These are phyloP conservation scores for Didymosphaeria variabile DNA, from an alignment of 2,329 filamentous ascomycete species.

Conservation along the genomic window DNA sequence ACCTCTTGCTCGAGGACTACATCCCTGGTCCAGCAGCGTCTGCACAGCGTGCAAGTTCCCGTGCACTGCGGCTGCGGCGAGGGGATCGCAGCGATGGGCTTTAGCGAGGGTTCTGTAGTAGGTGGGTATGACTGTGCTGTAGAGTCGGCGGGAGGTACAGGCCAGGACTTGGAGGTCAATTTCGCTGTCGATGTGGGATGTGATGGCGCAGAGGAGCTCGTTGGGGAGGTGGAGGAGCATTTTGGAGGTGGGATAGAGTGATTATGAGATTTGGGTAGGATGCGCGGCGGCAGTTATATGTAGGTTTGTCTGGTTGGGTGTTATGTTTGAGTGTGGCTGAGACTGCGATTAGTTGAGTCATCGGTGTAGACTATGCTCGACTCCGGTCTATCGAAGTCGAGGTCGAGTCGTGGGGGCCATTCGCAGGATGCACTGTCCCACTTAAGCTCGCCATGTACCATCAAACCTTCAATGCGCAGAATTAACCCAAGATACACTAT, in stretches of 20 bases:
- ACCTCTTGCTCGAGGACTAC: too few relatives aligned
- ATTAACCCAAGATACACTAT: too few relatives aligned
- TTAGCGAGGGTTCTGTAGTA: not conserved
- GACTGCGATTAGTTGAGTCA: too few relatives aligned
- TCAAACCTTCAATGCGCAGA: too few relatives aligned
- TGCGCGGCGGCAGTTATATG: not conserved
- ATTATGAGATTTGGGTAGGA: not conserved
- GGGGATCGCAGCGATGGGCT: not conserved
- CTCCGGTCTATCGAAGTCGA: too few relatives aligned
- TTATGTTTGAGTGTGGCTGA: too few relatives aligned
- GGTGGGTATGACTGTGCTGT: not conserved
- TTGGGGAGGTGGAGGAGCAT: not conserved
- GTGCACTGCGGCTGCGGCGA: not conserved
- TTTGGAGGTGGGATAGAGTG: not conserved
- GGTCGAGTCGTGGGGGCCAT: too few relatives aligned
- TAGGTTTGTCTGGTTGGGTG: not conserved
- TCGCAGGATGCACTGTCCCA: too few relatives aligned
- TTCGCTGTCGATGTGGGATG: not conserved
- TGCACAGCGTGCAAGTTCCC: not conserved
- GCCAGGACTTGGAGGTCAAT: not conserved
- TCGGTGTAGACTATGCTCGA: too few relatives aligned
- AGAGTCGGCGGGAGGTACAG: not conserved
- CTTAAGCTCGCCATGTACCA: too few relatives aligned
- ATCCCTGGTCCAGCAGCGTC: not conserved
- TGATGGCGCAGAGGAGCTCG: not conserved